These are phyloP conservation scores for Termitomyces titanicus DNA, from an alignment of 768 basidiomycete species.

Conservation along the genomic window DNA sequence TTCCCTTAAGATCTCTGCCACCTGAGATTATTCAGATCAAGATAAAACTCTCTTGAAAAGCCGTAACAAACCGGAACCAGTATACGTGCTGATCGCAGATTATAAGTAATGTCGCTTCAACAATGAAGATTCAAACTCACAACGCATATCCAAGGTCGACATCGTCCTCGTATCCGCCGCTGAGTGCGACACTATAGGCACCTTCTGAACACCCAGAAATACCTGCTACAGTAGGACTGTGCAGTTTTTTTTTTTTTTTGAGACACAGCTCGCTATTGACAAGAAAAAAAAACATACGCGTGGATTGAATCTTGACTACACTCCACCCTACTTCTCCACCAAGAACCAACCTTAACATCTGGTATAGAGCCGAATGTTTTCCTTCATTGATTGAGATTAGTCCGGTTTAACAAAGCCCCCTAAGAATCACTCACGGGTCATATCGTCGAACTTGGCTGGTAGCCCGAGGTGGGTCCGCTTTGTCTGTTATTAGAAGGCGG, in stretches of 20 bases:
- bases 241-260: conserved; percentile 28
- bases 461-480: conserved; percentile 31
- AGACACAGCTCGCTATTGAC: conserved; percentile 3
- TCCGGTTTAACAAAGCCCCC: background rate
- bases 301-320: conserved; percentile 82
- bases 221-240: conserved; percentile 83
- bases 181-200: conserved; percentile 82
- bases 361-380: conserved; percentile 83
- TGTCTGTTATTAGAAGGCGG: conserved; percentile 35
- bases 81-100: conserved; percentile 59
- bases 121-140: conserved; percentile 39
- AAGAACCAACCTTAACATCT: conserved; percentile 72
- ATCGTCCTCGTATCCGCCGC: conserved; percentile 87
- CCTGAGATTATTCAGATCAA: conserved; percentile 36
- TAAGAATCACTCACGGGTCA: conserved; percentile 44
- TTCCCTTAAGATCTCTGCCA: conserved; percentile 85
- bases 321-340: conserved; percentile 71
- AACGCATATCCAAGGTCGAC: conserved; percentile 80
- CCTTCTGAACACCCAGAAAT: conserved; percentile 67
- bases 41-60: background rate
- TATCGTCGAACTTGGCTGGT: conserved; percentile 29
- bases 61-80: conserved; percentile 61
- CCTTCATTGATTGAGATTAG: conserved; percentile 27
- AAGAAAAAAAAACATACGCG: conserved; percentile 51
- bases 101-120: background rate